Evolutionary conservation across 2,329 filamentous ascomycete species (phyloP), one percentile per base, ranked within the genome.

Genomic region (Mycosphaerelloides madeirae): DNA sequence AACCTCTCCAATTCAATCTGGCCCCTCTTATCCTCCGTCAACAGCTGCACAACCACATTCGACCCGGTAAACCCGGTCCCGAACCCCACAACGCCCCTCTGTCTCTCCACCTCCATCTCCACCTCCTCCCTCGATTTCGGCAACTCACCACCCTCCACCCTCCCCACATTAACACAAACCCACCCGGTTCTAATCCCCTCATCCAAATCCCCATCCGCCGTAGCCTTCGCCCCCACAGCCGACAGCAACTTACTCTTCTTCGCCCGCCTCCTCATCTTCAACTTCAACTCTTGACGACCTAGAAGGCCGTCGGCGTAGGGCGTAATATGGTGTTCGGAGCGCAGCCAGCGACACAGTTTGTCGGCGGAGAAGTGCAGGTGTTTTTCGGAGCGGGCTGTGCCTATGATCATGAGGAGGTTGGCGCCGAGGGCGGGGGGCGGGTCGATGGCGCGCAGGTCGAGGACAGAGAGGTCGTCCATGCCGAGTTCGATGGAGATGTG

Each of bases 121-220:
- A 66, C 56, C 3, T 64, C 56, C 31, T 55, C 49, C 31, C 50
- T 44, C 12, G 51, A 48, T n/a, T 75, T 71, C 16, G 78, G 76
- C 31, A 84, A 77, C 2, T 87, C 75, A 7, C 79, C 80, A 3
- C 87, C 87, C 33, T 84, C 79, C 1, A 88, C 75, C 13, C 78
- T 79, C 3, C 87, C 87, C 8, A 93, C 78, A 62, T 95, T 94
- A 49, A 97, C 86, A 66, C 93, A 98, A 15, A 98, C 85, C 93
- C 93, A 98, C 8, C 89, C 90, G 1, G 91, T 96, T 11, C 85
- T 83, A 41, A 95, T 86, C 2, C 90, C 91, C 60, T 96, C 87
- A 56, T 95, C 90, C 1, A 77, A 71, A 12, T 76, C 75, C 11
- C 79, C 78, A 8, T 75, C 74, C 9, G 79, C 79, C 5, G 79